Conservation (phyloP, 225 moss, liverwort and hornwort species). For the Physcomitrellopsis africana region DNA sequence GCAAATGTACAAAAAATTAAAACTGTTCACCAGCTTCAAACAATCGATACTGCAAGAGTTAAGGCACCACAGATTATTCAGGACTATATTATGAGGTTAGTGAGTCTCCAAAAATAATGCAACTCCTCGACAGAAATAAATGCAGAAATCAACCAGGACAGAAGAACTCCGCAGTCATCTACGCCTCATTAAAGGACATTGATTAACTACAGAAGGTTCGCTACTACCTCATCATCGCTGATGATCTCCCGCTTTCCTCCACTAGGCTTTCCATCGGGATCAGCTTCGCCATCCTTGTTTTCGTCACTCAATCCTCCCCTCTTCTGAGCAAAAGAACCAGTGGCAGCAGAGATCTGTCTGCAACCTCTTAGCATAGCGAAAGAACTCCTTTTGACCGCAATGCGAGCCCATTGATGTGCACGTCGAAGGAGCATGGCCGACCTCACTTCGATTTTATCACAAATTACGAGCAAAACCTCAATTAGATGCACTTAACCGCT, state of each 20-base stretch:
- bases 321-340: conserved; percentile 14
- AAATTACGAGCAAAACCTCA: background rate
- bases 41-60: background rate
- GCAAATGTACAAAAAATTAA: background rate
- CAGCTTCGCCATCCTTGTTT: conserved; percentile 28
- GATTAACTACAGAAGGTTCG: background rate
- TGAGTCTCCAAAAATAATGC: background rate
- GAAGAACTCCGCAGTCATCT: background rate
- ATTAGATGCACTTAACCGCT: background rate
- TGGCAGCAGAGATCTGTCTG: conserved; percentile 17
- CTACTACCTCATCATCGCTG: conserved; percentile 32
- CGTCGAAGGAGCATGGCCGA: conserved; percentile 29
- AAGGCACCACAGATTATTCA: background rate
- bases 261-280: conserved; percentile 26
- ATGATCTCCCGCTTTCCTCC: conserved; percentile 31
- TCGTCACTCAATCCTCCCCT: conserved; percentile 10
- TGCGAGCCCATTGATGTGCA: conserved; percentile 26
- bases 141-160: background rate
- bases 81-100: background rate
- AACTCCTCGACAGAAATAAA: background rate
- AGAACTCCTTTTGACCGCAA: background rate
- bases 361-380: conserved; percentile 5
- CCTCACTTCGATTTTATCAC: background rate
- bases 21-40: background rate
- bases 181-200: background rate